Percentiles rank a stretch among this genome's conserved stretches.
These are phyloP conservation scores for Mucor indicus DNA, from an alignment of 371 early-diverging fungal genomes.

Conservation along the genomic window DNA sequence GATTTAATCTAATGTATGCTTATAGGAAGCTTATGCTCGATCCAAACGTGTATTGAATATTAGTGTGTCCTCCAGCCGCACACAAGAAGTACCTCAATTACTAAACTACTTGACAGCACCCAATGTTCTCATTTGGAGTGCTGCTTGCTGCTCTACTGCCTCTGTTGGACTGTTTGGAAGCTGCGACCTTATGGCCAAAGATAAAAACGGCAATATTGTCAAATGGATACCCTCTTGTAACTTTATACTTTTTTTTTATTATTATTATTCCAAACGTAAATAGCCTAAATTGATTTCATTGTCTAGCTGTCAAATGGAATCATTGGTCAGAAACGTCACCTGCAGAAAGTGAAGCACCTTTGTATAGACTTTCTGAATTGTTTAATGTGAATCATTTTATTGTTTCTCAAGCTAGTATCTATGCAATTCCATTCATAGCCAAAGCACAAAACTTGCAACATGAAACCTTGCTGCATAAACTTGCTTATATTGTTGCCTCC, in stretches of 20 bases:
- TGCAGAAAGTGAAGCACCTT: slow-evolving; percentile 61
- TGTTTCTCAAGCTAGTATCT: slow-evolving; percentile 69
- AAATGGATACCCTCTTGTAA: slow-evolving; percentile 62
- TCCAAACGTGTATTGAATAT: slow-evolving; percentile 72
- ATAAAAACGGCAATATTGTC: slow-evolving; percentile 61
- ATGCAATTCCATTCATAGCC: slow-evolving; percentile 62
- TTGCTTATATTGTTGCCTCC: slow-evolving; percentile 49
- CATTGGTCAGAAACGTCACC: slow-evolving; percentile 50
- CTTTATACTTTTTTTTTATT: not conserved
- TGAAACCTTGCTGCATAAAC: slow-evolving; percentile 38
- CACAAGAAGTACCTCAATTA: slow-evolving; percentile 67
- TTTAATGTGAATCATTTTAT: slow-evolving; percentile 80
- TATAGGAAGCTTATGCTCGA: slow-evolving; percentile 61
- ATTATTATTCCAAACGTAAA: not conserved
- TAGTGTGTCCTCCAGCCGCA: slow-evolving; percentile 64
- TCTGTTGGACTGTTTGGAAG: slow-evolving; percentile 58
- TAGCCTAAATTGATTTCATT: not conserved
- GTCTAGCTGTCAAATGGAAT: slow-evolving; percentile 44
- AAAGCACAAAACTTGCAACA: slow-evolving; percentile 51
- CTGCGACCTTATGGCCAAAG: slow-evolving; percentile 65
- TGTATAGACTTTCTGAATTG: slow-evolving; percentile 63
- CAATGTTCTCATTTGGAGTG: slow-evolving; percentile 75
- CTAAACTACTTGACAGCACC: slow-evolving; percentile 75
- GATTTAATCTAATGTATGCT: not conserved
- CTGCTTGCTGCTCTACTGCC: slow-evolving; percentile 69